Evolutionary conservation across 345 rosid genomes (phyloP).

Genomic region (Geranium brycei): DNA sequence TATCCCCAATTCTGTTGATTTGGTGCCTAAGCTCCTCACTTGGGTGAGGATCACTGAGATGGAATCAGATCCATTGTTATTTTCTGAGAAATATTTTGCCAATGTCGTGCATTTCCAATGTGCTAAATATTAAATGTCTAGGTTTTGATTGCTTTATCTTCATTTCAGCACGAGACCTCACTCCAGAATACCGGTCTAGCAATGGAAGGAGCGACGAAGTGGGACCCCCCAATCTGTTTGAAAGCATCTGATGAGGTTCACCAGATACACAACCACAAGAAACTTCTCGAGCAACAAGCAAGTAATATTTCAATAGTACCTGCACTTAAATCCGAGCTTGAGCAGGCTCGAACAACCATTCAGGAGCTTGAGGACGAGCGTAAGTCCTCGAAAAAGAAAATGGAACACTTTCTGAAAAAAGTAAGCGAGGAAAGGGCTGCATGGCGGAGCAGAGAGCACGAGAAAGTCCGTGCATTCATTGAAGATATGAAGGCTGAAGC

Average conservation of each 20-base stretch:
- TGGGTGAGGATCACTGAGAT: too few relatives aligned
- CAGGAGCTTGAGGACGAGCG: conserved; percentile 62
- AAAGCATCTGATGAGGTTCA: conserved; percentile 34
- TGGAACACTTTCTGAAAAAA: conserved; percentile 73
- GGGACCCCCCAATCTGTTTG: conserved; percentile 48
- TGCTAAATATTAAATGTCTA: not conserved
- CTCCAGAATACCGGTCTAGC: conserved; percentile 39
- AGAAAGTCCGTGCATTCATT: conserved; percentile 63
- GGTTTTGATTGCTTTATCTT: conserved; percentile 1
- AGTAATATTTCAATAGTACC: conserved; percentile 49
- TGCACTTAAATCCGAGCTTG: conserved; percentile 52
- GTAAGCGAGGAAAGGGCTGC: conserved; percentile 68
- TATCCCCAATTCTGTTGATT: too few relatives aligned
- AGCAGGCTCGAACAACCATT: conserved; percentile 45
- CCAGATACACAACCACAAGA: conserved; percentile 31
- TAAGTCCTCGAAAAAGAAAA: conserved; percentile 62
- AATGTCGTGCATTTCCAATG: too few relatives aligned
- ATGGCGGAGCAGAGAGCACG: conserved; percentile 81
- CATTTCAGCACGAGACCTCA: conserved; percentile 41
- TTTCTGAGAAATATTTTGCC: too few relatives aligned
- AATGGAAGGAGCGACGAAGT: conserved; percentile 78
- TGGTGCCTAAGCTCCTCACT: too few relatives aligned
- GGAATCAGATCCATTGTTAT: not conserved
- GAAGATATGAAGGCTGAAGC: conserved; percentile 55
- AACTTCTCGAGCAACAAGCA: conserved; percentile 39